Base-by-base conservation (phyloP, 306 rosid species). In the Malus fusca region DNA sequence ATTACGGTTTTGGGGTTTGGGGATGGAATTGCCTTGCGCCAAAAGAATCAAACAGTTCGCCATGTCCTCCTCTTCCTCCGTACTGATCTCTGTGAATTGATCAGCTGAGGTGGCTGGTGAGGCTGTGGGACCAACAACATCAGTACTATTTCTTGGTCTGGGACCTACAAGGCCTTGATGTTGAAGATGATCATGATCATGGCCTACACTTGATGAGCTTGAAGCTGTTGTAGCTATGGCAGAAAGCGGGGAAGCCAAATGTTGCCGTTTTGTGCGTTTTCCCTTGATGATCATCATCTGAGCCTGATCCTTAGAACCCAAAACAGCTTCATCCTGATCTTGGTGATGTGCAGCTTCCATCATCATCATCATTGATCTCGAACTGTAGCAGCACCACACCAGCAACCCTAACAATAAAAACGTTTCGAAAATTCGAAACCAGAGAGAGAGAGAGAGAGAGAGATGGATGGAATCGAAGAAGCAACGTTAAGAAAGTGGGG, bases 1-100 rank as follows among this genome's bases (percentile, higher is more conserved):
- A 18, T 2, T 52, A 19, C 23, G 60, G n/a, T 37, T 68, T 55
- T 66, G 68, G 68, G 43, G 10, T 63, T 75, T 73, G 0, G 42
- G 48, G 37, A 59, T 28, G 25, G 55, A 19, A 5, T 55, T 77
- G 11, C 96, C 93, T 64, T 85, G 92, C 42, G 94, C 96, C 52
- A 93, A 72, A n/a, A 91, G 91, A 56, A 93, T 93, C 78, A 91
- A 83, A 79, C 96, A 93, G 68, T 93, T 84, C 0, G 97, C 98
- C 91, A 91, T 84, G 88, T 91, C 91, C 42, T 84, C 96, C 42
- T 91, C 88, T 28, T 90, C 88, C 44, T 77, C 75, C 6, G 76
- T 48, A 3, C 72, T 75, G n/a, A 60, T 77, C 19, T 69, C 81
- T 6, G 77, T 56, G 21, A 71, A 23, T 51, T 48, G 68, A 43